Base-by-base conservation (phyloP, 176 grass and related monocot genomes). In the Aegilops sharonensis region DNA sequence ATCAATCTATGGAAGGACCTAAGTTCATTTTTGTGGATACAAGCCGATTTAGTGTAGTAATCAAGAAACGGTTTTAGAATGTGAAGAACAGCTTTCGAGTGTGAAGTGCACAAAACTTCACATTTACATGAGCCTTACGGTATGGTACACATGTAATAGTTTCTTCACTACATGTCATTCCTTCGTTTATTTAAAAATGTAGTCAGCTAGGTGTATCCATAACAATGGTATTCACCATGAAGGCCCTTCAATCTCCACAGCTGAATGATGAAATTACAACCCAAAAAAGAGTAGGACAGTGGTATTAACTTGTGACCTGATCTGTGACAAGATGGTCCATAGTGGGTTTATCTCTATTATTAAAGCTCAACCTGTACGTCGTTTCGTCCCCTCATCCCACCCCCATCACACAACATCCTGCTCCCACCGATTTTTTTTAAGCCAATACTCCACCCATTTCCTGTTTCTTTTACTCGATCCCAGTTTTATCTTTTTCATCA, bases 271-370 rank as follows among this genome's bases (percentile, higher is more conserved):
- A 66, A 85, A 47, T 48, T 40, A 9, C 72, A 67, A 35, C 32
- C 24, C 69, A 63, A 18, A 45, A 63, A 23, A 50, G 27, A 27
- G 17, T 34, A 5, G 64, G 37, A n/a, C 25, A 48, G 24, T 32
- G 62, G 52, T 67, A 78, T 68, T 85, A 42, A 57, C 52, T 57
- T 57, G 52, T 57, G 17, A 57, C 52, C 17, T 85, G 54, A 57
- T 18, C 24, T 48, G 27, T 56, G n/a, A 85, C 36, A n/a, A 83
- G 56, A 31, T 18, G 15, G 18, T 21, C 73, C 8, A 85, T 68
- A 37, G 11, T 25, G 54, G 81, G 18, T 76, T 84, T 64, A 65
- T 54, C 15, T 54, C 15, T 54, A 54, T 17, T 54, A 54, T 15
- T 54, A 50, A 50, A 50, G 47, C 47, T 50, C 47, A 50, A 50